Evolutionary conservation across 495 filamentous ascomycete genomes (phyloP).

Genomic region (Aspergillus nidulans): DNA sequence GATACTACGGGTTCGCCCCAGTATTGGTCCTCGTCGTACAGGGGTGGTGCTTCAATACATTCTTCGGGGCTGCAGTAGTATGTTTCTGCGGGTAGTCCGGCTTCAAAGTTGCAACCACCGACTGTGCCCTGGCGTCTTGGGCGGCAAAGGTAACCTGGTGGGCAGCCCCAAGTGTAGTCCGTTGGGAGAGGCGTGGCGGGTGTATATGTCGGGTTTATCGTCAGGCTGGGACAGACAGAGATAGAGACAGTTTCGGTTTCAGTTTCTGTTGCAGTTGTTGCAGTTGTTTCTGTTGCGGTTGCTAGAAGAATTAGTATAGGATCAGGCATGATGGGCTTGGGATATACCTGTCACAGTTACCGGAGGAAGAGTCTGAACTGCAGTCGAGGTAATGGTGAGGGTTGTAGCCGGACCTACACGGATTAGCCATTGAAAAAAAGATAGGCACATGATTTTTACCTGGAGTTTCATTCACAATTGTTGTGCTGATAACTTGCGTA

Average conservation of each 20-base stretch:
- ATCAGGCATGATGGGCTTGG: neutral
- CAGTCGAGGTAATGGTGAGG: neutral
- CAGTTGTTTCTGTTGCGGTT: neutral
- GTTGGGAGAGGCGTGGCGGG: constrained; percentile 27
- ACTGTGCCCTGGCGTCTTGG: constrained; percentile 22
- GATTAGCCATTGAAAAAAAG: neutral
- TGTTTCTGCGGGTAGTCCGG: constrained; percentile 44
- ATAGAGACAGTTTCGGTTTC: too few relatives aligned
- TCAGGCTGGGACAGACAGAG: constrained; percentile 27
- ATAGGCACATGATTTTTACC: neutral
- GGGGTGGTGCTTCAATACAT: constrained; percentile 46
- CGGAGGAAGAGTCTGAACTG: neutral
- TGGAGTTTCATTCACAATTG: neutral
- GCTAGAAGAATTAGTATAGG: neutral
- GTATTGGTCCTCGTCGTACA: constrained; percentile 27
- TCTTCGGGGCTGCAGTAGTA: constrained; percentile 53
- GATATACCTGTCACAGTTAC: constrained; percentile 5
- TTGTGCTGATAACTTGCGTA: neutral
- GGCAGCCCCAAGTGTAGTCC: constrained; percentile 52
- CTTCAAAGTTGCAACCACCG: constrained; percentile 50
- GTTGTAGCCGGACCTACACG: neutral
- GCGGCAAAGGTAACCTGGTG: constrained; percentile 57
- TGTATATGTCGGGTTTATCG: constrained; percentile 32
- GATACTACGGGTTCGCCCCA: constrained; percentile 35
- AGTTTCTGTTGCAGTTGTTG: constrained; percentile 18